Evolutionary conservation across 2,329 filamentous ascomycete species (phyloP).

Genomic region (Podosphaera xanthii): DNA sequence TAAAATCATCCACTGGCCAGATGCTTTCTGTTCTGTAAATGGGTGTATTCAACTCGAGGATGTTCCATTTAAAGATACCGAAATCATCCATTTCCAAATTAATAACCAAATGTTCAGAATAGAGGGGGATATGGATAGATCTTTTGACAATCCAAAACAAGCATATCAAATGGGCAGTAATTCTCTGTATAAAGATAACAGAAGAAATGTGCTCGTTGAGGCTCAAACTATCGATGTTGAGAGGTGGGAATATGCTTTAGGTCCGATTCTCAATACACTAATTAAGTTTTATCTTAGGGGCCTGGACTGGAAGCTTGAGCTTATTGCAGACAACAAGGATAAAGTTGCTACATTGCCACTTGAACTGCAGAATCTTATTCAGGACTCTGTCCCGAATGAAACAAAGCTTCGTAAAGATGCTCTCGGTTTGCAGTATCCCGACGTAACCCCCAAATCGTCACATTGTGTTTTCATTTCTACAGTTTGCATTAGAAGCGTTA

Average conservation of each 20-base stretch:
- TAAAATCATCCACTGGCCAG: slow-evolving; percentile 4
- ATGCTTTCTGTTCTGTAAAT: slow-evolving; percentile 7
- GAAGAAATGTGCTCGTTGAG: slow-evolving; percentile 10
- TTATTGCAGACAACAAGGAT: slow-evolving; percentile 12
- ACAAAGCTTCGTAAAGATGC: slow-evolving; percentile 7
- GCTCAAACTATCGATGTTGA: slow-evolving; percentile 13
- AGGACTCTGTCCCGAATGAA: slow-evolving; percentile 6
- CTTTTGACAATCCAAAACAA: slow-evolving; percentile 3
- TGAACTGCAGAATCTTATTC: slow-evolving; percentile 6
- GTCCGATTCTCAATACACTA: not conserved
- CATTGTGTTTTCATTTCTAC: slow-evolving; percentile 6
- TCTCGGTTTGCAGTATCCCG: slow-evolving; percentile 10
- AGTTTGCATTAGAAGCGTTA: slow-evolving; percentile 10
- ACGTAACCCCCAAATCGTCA: slow-evolving; percentile 4
- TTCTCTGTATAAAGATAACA: slow-evolving; percentile 8
- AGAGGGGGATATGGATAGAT: slow-evolving; percentile 12
- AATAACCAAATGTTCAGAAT: slow-evolving; percentile 8
- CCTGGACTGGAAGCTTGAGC: slow-evolving; percentile 14
- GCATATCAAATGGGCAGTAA: slow-evolving; percentile 11
- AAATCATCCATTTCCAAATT: slow-evolving; percentile 9
- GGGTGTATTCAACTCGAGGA: slow-evolving; percentile 3
- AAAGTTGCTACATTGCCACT: slow-evolving; percentile 4
- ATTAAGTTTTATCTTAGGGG: slow-evolving; percentile 5
- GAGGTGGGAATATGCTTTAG: slow-evolving; percentile 5
- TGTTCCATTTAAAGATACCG: slow-evolving; percentile 9